These are phyloP conservation scores for Centrapalus pauciflorus DNA, from an alignment of 129 eudicot species.

Conservation along the genomic window DNA sequence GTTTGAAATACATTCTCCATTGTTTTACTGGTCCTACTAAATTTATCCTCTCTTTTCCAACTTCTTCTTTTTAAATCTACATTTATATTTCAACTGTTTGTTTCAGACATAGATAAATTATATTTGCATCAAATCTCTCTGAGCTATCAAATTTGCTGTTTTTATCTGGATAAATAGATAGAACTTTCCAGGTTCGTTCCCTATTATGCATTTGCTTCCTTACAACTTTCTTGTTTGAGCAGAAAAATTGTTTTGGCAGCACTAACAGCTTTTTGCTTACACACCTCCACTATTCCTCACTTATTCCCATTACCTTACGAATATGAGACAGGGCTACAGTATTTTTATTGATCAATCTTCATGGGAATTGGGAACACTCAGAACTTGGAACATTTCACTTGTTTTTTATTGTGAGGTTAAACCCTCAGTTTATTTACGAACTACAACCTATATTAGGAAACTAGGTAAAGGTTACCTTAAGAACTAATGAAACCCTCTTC, in stretches of 20 bases:
- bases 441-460: too few species aligned
- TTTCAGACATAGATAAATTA: background rate
- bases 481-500: too few species aligned
- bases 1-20: background rate
- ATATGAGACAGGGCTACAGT: background rate
- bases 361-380: too few species aligned
- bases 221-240: background rate
- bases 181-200: background rate
- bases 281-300: too few species aligned
- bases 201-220: background rate
- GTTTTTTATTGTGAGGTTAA: too few species aligned
- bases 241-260: background rate
- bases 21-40: background rate
- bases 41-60: background rate
- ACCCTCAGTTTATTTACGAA: too few species aligned
- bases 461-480: too few species aligned
- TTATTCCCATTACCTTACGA: background rate
- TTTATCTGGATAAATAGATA: background rate
- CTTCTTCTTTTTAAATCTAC: background rate
- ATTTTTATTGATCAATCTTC: background rate
- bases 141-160: background rate
- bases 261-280: background rate
- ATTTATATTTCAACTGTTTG: background rate
- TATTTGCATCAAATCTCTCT: background rate
- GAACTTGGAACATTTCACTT: too few species aligned